A percentile compares a stretch with the other conserved stretches of the same genome.
Conservation (phyloP, 2,329 filamentous ascomycete genomes). For the Colletotrichum lentis region DNA sequence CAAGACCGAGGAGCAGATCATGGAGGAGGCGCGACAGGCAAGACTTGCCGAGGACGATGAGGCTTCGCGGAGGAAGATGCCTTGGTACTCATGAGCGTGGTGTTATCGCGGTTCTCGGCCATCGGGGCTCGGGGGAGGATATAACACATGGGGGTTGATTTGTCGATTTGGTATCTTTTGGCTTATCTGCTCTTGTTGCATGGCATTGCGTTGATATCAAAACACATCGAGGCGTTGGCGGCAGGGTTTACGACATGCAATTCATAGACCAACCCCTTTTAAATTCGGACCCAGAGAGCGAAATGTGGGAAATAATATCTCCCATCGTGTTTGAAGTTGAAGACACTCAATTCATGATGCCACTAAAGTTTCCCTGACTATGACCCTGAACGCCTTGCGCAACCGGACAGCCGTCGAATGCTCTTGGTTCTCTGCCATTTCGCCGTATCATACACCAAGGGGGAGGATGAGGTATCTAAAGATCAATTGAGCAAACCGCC, state of each 20-base stretch:
- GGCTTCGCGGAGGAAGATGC: slow-evolving; percentile 57
- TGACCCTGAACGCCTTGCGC: slow-evolving; percentile 29
- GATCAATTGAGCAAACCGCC: slow-evolving; percentile 1
- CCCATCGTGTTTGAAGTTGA: slow-evolving; percentile 2
- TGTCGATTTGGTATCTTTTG: slow-evolving; percentile 10
- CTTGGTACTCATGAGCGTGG: slow-evolving; percentile 43
- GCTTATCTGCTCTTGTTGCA: slow-evolving; percentile 21
- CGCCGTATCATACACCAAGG: slow-evolving; percentile 18
- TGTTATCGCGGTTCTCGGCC: neutral
- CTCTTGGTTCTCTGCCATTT: slow-evolving; percentile 22
- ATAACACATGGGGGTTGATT: neutral
- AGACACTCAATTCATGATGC: slow-evolving; percentile 27
- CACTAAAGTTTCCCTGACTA: neutral
- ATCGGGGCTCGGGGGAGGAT: neutral
- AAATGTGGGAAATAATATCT: neutral
- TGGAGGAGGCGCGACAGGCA: slow-evolving; percentile 53
- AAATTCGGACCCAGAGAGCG: neutral
- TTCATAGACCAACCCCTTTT: slow-evolving; percentile 15
- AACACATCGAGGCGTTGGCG: slow-evolving; percentile 30
- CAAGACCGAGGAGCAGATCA: slow-evolving; percentile 59
- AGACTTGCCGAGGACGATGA: slow-evolving; percentile 56
- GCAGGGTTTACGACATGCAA: slow-evolving; percentile 2
- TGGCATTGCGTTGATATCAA: slow-evolving; percentile 38
- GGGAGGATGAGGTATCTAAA: slow-evolving; percentile 33
- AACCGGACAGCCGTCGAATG: slow-evolving; percentile 30